Base-by-base conservation (phyloP, 73 alveolate genomes). In the Paramecium sexaurelia region DNA sequence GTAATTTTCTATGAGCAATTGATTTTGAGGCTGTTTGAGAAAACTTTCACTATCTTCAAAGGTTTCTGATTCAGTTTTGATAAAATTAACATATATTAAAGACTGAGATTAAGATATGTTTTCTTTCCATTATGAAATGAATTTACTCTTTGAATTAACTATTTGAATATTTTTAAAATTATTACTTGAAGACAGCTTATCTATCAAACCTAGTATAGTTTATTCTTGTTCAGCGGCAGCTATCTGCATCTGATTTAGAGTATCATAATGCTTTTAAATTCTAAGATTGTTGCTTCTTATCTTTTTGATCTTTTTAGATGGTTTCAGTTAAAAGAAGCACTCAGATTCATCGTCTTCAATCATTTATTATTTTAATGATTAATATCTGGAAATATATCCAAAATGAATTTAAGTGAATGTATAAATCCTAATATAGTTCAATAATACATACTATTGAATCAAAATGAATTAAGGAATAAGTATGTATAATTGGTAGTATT, bases 321-420 rank as follows among this genome's bases (percentile, higher is more conserved):
- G 55, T 35, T 32, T 13, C 66, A 71, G 56, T 71, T 71, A 36
- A 37, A 71, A 32, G 56, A 35, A 33, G 35, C 37, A 19, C 51
- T 71, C 86, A 27, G 86, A 71, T 35, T 71, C 86, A 35, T 71
- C 37, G 56, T 71, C 86, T 19, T 19, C 86, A 35, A 71, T 71
- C 86, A 71, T 71, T 71, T 61, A 61, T 29, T 61, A 61, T 29
- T 61, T 61, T 61, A 61, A 61, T 61, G 83, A 61, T 29, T 61
- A 61, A 61, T 61, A 61, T 61, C 83, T 61, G 8, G 11, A 61
- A 61, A 8, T 11, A 61, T 61, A 61, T 61, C 39, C 26, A 61
- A 13, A 32, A 4, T n/a, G 83, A 1, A 29, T 61, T 61, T 61
- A 61, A 29, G 83, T 32, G 24, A 1, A 13, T 29, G 11, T 61